Conservation (phyloP, 345 rosid species). For the Passiflora organensis region DNA sequence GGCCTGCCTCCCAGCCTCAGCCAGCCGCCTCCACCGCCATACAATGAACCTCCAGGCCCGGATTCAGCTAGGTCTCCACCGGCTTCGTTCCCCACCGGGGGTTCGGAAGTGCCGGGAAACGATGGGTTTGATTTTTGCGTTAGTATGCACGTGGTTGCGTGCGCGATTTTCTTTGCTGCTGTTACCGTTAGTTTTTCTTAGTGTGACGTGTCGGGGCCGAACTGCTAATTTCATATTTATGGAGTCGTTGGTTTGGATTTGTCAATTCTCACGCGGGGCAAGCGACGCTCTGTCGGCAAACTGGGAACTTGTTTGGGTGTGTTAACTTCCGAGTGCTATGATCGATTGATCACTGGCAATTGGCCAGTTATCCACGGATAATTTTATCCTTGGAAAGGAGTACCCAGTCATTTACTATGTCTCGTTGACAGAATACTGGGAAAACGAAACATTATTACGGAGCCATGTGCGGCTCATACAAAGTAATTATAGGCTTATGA, state of each 20-base stretch:
- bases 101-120: conserved; percentile 15
- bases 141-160: conserved; percentile 4
- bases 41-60: conserved; percentile 37
- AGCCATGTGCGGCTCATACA: too few relatives aligned
- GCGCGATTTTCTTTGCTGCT: conserved; percentile 12
- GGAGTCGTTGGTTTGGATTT: not conserved
- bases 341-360: too few relatives aligned
- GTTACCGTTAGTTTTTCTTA: not conserved
- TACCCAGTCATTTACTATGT: not conserved
- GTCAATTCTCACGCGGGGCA: too few relatives aligned
- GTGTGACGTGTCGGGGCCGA: too few relatives aligned
- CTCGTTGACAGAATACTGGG: not conserved
- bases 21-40: conserved; percentile 69
- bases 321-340: not conserved
- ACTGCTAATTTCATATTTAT: too few relatives aligned
- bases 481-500: too few relatives aligned
- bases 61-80: conserved; percentile 37
- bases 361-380: not conserved
- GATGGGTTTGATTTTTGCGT: conserved; percentile 12
- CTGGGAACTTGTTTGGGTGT: not conserved
- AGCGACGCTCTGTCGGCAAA: not conserved
- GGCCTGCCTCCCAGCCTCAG: conserved; percentile 64
- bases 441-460: too few relatives aligned
- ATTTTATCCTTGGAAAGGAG: not conserved
- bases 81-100: conserved; percentile 14